Evolutionary conservation across 805 yeast genomes (phyloP), one percentile per base, ranked within the genome.

Genomic region (Candida arabinofermentans): DNA sequence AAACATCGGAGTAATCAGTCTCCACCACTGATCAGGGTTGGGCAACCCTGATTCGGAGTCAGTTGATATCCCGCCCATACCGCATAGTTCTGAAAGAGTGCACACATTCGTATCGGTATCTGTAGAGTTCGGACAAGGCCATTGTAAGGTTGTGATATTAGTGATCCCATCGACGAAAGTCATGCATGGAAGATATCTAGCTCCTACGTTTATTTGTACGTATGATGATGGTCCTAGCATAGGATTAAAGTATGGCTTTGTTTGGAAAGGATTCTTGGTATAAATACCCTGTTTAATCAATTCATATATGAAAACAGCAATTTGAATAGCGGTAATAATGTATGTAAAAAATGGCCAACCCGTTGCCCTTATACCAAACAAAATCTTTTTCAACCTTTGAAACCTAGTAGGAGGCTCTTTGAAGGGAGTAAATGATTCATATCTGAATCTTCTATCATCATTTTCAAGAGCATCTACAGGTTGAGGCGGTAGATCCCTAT

Each of bases 211-310:
- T 42, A 83, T 81, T 54, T 78, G 70, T 1, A 82, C 65, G 51
- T 81, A 81, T 0, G 81, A 64, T 2, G 87, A 81, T 10, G 90
- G 90, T 1, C 90, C 90, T 22, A 83, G 57, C 89, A 83, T 83
- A 5, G 89, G 90, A 56, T 83, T 83, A 66, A 83, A 80, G 46
- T 77, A 74, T 5, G 90, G 90, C 50, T 79, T 60, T 0, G 86
- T 79, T 55, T 79, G 86, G 45, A 83, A 72, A 3, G 83, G 77
- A 13, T 75, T 69, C 2, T 86, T 86, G 0, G 89, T 83, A 34
- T 76, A 64, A 5, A 57, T 51, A 5, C 78, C 72, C 85, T 79
- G 78, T 42, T 64, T 66, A 9, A 67, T 72, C 27, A 83, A 59
- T 57, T 83, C 89, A 10, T 72, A 82, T 7, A 81, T 69, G 53